A percentile compares a stretch with the other conserved stretches of the same genome.
phyloP scores from a whole-genome alignment of 78 protist genomes.

The Paulinella micropora region DNA sequence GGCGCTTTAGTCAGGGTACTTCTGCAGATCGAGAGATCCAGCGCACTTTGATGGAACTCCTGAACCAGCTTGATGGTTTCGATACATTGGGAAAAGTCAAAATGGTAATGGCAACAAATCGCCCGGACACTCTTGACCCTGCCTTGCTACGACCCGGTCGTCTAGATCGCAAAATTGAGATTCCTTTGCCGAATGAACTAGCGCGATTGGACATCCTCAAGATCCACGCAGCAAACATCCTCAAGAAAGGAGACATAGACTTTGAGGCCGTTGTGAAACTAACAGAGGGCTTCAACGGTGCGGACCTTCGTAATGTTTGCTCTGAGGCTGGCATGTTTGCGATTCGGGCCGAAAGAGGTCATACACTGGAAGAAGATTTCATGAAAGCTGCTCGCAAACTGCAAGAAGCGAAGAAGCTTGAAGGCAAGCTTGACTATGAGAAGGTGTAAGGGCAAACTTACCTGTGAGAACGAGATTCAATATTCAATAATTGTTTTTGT shows the following conservation, averaged over 20 bases:
- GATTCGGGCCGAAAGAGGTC: conserved; percentile 83
- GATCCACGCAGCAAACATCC: conserved; percentile 83
- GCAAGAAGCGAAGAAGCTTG: conserved; percentile 86
- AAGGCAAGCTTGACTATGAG: conserved; percentile 60
- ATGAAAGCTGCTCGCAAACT: conserved; percentile 92
- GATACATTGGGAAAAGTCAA: conserved; percentile 84
- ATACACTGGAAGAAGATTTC: conserved; percentile 83
- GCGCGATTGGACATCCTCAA: conserved; percentile 74
- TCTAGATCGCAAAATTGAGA: conserved; percentile 81
- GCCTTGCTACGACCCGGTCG: conserved; percentile 85
- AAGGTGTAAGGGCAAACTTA: too few relatives aligned
- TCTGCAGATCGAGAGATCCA: conserved; percentile 95
- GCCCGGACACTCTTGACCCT: conserved; percentile 95
- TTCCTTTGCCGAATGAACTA: conserved; percentile 93
- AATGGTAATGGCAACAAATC: conserved; percentile 96
- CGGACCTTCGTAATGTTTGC: conserved; percentile 95
- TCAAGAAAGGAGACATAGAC: conserved; percentile 84
- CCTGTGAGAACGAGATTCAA: too few relatives aligned
- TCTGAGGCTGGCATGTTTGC: conserved; percentile 98
- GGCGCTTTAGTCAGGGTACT: conserved; percentile 87
- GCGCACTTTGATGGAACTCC: conserved; percentile 95
- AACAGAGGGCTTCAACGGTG: conserved; percentile 96
- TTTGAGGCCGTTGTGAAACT: conserved; percentile 86
- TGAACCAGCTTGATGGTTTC: conserved; percentile 96
- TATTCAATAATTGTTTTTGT: too few relatives aligned